Evolutionary conservation across 2,329 filamentous ascomycete species (phyloP).

Genomic region (Didymella lethalis): DNA sequence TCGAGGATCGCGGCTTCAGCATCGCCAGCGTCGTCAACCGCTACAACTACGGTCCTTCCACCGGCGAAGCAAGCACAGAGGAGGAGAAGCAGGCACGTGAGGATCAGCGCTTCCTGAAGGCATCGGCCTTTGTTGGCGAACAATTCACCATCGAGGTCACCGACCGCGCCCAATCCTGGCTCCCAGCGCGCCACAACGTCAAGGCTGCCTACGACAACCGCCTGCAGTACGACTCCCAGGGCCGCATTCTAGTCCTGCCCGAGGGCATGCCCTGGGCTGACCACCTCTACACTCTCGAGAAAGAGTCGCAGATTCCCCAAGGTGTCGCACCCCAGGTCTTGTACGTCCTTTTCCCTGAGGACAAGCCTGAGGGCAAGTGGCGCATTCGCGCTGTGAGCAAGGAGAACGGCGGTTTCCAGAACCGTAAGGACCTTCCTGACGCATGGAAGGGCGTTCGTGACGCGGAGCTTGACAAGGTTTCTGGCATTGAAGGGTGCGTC

Average conservation of each 20-base stretch:
- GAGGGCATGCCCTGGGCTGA: slow-evolving; percentile 94
- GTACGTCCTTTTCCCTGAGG: slow-evolving; percentile 92
- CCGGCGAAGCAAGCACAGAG: slow-evolving; percentile 40
- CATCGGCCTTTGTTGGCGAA: slow-evolving; percentile 84
- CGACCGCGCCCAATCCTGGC: slow-evolving; percentile 78
- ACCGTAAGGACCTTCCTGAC: slow-evolving; percentile 88
- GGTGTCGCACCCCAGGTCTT: slow-evolving; percentile 66
- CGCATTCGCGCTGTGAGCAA: slow-evolving; percentile 91
- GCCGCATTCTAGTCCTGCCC: slow-evolving; percentile 79
- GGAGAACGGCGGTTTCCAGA: slow-evolving; percentile 85
- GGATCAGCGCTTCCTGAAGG: slow-evolving; percentile 78
- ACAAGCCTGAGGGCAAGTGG: slow-evolving; percentile 81
- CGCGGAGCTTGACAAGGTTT: slow-evolving; percentile 77
- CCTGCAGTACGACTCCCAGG: slow-evolving; percentile 71
- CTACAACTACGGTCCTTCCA: slow-evolving; percentile 72
- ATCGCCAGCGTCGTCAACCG: slow-evolving; percentile 89
- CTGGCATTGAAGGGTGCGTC: slow-evolving; percentile 75
- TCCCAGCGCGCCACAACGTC: slow-evolving; percentile 84
- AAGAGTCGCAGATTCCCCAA: slow-evolving; percentile 55
- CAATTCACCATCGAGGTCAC: slow-evolving; percentile 84
- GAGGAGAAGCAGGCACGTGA: slow-evolving; percentile 71
- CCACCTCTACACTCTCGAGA: slow-evolving; percentile 88
- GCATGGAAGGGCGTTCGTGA: slow-evolving; percentile 92
- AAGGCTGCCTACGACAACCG: slow-evolving; percentile 76
- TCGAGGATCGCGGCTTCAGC: slow-evolving; percentile 81